phyloP scores from a whole-genome alignment of 192 early-diverging fungal genomes.

The Linnemannia elongata region DNA sequence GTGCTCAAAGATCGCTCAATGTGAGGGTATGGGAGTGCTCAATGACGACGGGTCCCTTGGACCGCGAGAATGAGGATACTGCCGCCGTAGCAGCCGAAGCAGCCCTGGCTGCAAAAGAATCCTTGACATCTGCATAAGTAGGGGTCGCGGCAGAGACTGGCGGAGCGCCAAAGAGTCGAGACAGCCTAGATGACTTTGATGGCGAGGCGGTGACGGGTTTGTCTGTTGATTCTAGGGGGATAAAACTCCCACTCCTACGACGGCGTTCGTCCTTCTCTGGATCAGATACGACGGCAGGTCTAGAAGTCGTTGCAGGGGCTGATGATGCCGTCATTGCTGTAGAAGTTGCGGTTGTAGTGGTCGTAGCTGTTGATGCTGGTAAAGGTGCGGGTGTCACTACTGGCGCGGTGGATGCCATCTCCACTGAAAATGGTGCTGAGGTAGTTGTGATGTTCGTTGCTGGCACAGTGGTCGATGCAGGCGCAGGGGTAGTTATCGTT shows the following conservation, averaged over 20 bases:
- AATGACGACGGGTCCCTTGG: constrained; percentile 27
- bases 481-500: too few relatives aligned
- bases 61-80: neutral
- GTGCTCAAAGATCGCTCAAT: constrained; percentile 20
- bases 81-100: too few relatives aligned
- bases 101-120: neutral
- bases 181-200: constrained; percentile 1
- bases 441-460: neutral
- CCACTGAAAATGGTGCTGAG: neutral
- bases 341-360: neutral
- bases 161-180: neutral
- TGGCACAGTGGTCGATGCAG: neutral
- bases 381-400: neutral
- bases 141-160: neutral
- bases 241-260: constrained; percentile 40
- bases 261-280: constrained; percentile 14
- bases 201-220: neutral
- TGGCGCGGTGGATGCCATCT: neutral
- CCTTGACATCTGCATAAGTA: neutral
- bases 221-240: constrained; percentile 4
- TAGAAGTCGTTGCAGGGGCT: neutral
- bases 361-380: neutral
- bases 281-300: too few relatives aligned
- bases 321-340: neutral
- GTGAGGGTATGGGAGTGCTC: constrained; percentile 28